Evolutionary conservation across 306 rosid genomes (phyloP).

Genomic region (Medicago truncatula): DNA sequence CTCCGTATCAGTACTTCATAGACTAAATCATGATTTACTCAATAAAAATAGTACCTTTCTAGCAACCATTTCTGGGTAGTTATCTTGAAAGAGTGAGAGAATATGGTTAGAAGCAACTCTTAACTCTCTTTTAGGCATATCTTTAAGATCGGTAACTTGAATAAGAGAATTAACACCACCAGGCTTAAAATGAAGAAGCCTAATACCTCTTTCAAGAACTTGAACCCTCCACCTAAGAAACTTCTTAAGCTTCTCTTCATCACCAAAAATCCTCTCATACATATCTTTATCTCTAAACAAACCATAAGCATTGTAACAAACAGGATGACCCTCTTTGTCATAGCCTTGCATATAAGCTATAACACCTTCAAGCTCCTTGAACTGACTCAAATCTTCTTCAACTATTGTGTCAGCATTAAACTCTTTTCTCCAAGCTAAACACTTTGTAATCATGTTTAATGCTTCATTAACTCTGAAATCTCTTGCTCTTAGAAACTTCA

Average conservation of each 20-base stretch:
- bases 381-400: constrained; percentile 75
- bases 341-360: constrained; percentile 89
- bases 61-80: constrained; percentile 97
- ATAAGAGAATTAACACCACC: constrained; percentile 88
- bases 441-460: constrained; percentile 65
- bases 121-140: constrained; percentile 96
- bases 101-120: constrained; percentile 93
- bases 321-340: constrained; percentile 89
- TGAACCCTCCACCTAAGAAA: constrained; percentile 97
- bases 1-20: too few relatives aligned
- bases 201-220: constrained; percentile 82
- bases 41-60: constrained; percentile 60
- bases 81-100: constrained; percentile 90
- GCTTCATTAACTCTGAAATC: constrained; percentile 82
- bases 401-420: constrained; percentile 65
- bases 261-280: constrained; percentile 86
- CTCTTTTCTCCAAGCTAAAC: constrained; percentile 80
- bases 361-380: constrained; percentile 92
- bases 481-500: constrained; percentile 89
- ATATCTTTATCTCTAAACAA: constrained; percentile 75
- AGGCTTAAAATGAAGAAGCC: constrained; percentile 81
- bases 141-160: constrained; percentile 95
- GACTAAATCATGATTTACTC: neutral
- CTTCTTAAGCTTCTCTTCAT: constrained; percentile 85
- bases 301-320: constrained; percentile 92